These are phyloP conservation scores for Talaromyces sp. DNA, from an alignment of 2,329 filamentous ascomycete genomes.

Conservation along the genomic window DNA sequence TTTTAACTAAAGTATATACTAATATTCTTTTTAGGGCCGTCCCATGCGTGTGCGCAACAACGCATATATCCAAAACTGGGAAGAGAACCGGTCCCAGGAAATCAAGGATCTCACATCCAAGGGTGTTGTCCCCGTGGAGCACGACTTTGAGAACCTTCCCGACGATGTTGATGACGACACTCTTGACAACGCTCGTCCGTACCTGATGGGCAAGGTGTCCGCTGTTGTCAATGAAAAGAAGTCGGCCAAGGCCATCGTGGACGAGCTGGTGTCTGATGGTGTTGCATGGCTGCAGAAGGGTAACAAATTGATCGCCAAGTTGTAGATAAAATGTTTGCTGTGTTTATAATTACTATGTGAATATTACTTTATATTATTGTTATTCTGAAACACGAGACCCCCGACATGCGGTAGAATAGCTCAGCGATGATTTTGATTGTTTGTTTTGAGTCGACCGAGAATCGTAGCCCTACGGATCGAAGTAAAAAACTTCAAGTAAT, in stretches of 20 bases:
- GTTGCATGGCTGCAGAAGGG: constrained; percentile 65
- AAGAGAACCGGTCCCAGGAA: constrained; percentile 81
- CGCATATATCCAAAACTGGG: constrained; percentile 92
- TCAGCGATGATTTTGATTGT: not conserved
- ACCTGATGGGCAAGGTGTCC: constrained; percentile 94
- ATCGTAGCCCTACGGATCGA: not conserved
- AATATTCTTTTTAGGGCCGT: constrained; percentile 54
- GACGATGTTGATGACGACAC: constrained; percentile 73
- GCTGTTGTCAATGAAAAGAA: constrained; percentile 92
- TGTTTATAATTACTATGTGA: not conserved
- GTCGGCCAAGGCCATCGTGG: constrained; percentile 83
- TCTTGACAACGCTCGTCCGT: constrained; percentile 86
- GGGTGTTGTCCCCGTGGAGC: constrained; percentile 89
- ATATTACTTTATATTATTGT: constrained; percentile 9
- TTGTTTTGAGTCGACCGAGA: not conserved
- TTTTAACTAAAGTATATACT: not conserved
- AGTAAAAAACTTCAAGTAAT: not conserved
- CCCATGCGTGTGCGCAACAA: constrained; percentile 92
- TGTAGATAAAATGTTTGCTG: constrained; percentile 46
- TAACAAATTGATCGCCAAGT: constrained; percentile 63
- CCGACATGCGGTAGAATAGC: not conserved
- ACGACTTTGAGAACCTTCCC: constrained; percentile 81
- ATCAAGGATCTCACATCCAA: constrained; percentile 88
- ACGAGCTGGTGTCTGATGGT: constrained; percentile 86
- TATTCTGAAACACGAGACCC: not conserved